phyloP scores from a whole-genome alignment of 2,329 filamentous ascomycete species.

The Claviceps digitariae region DNA sequence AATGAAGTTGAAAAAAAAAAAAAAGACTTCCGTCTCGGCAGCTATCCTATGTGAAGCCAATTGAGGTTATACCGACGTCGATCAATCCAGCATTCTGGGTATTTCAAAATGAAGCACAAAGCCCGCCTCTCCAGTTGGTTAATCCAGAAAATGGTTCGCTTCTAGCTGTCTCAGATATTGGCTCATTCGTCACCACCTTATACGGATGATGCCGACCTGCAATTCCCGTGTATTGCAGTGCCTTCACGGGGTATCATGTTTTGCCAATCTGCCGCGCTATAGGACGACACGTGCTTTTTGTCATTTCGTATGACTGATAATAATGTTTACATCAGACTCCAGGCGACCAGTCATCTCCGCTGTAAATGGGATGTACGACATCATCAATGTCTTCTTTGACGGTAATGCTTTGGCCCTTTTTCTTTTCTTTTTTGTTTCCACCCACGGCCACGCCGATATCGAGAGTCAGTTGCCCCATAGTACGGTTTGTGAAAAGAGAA shows the following conservation, averaged over 20 bases:
- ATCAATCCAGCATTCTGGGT: slow-evolving; percentile 8
- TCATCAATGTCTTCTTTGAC: neutral
- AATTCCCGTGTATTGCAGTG: neutral
- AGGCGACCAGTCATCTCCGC: neutral
- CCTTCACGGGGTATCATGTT: neutral
- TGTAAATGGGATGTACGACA: neutral
- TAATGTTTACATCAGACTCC: neutral
- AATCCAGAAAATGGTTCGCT: neutral
- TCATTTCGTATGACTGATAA: neutral
- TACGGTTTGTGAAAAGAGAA: neutral
- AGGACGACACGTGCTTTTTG: neutral
- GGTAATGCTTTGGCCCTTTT: neutral
- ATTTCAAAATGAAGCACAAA: neutral
- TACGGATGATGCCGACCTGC: slow-evolving; percentile 2
- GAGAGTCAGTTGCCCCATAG: neutral
- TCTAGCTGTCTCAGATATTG: slow-evolving; percentile 1
- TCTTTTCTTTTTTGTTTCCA: neutral
- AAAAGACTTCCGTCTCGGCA: neutral
- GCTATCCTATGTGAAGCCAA: neutral
- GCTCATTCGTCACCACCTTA: neutral
- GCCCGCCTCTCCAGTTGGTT: neutral
- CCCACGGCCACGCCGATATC: neutral
- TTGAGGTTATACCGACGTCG: slow-evolving; percentile 5
- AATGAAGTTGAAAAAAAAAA: neutral
- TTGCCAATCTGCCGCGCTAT: neutral